Evolutionary conservation across 805 yeast genomes (phyloP).

Genomic region (Danielia oregonensis): DNA sequence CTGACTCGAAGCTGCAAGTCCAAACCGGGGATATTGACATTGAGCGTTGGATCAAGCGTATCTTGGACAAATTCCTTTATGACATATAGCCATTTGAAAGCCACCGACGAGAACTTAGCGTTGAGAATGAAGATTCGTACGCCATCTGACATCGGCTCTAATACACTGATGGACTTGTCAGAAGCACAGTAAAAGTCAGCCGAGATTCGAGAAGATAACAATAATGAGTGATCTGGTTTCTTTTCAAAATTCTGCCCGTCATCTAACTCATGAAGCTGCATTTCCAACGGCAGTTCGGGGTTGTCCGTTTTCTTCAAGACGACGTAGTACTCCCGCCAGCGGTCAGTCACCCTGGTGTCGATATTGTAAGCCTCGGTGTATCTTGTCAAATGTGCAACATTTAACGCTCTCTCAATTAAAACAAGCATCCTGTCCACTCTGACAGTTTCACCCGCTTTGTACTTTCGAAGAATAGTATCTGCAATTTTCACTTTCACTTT

Average conservation of each 20-base stretch:
- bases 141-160: conserved; percentile 23
- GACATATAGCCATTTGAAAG: conserved; percentile 64
- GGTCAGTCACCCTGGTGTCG: conserved; percentile 55
- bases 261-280: conserved; percentile 59
- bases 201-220: conserved; percentile 14
- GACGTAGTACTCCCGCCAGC: conserved; percentile 79
- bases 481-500: conserved; percentile 19
- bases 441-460: conserved; percentile 58
- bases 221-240: conserved; percentile 21
- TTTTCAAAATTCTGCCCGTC: conserved; percentile 23
- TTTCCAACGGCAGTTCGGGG: conserved; percentile 45
- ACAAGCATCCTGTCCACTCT: conserved; percentile 69
- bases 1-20: conserved; percentile 42
- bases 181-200: conserved; percentile 59
- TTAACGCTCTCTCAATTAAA: conserved; percentile 44
- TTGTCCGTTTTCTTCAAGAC: conserved; percentile 65
- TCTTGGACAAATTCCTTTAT: conserved; percentile 46
- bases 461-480: conserved; percentile 24
- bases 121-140: conserved; percentile 49
- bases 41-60: conserved; percentile 21
- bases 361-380: conserved; percentile 50
- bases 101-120: conserved; percentile 47
- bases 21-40: conserved; percentile 44
- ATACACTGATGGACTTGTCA: conserved; percentile 67
- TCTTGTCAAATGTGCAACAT: conserved; percentile 9